phyloP scores from a whole-genome alignment of 2,329 filamentous ascomycete genomes.

The Botrytis elliptica region DNA sequence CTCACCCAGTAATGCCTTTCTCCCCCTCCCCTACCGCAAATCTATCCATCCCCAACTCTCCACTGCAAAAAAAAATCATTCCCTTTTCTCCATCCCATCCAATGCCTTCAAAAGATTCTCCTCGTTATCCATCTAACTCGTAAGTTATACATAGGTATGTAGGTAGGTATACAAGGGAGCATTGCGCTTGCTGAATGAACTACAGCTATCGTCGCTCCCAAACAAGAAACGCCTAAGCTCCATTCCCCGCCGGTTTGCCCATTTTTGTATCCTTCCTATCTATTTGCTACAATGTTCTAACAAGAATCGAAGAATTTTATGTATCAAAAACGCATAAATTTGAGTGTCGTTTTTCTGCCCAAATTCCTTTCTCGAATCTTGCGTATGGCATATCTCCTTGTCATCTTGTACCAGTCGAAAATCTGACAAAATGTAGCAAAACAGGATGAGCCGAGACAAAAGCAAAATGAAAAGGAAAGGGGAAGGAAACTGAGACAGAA shows the following conservation, averaged over 20 bases:
- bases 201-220: not conserved
- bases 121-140: not conserved
- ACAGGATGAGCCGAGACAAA: not conserved
- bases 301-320: not conserved
- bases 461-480: not conserved
- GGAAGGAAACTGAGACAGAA: not conserved
- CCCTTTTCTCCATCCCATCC: not conserved
- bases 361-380: not conserved
- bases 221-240: constrained; percentile 3
- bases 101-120: not conserved
- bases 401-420: not conserved
- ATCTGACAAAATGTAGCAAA: not conserved
- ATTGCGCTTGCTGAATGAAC: not conserved
- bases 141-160: not conserved
- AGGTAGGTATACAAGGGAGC: constrained; percentile 2
- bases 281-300: not conserved
- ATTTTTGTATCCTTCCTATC: constrained; percentile 2
- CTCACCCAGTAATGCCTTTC: no score
- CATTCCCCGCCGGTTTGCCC: not conserved
- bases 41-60: not conserved
- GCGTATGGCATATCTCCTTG: not conserved
- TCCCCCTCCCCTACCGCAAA: rapidly evolving
- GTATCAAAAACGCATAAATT: constrained; percentile 1
- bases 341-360: not conserved
- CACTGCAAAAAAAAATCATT: not conserved